phyloP scores from a whole-genome alignment of 2,329 filamentous ascomycete species.

The Colletotrichum sp. region DNA sequence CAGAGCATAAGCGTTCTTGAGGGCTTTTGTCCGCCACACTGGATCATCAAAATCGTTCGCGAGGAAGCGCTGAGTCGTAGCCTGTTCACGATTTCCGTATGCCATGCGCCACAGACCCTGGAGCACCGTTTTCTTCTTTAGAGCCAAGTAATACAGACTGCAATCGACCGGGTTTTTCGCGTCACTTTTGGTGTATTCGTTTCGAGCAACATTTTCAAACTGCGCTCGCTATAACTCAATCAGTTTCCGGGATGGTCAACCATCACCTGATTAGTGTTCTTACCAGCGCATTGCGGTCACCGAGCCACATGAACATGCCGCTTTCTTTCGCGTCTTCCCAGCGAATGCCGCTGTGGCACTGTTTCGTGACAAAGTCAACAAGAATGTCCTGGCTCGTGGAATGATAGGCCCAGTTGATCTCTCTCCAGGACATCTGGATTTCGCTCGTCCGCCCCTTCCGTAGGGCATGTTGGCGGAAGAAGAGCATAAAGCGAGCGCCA shows the following conservation, averaged over 20 bases:
- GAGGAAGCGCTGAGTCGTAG: constrained; percentile 77
- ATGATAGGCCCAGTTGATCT: constrained; percentile 87
- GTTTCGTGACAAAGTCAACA: constrained; percentile 79
- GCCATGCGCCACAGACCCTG: constrained; percentile 96
- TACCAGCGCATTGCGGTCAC: constrained; percentile 78
- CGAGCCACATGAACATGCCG: constrained; percentile 95
- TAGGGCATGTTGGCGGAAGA: constrained; percentile 82
- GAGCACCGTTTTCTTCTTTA: constrained; percentile 89
- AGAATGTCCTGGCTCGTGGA: constrained; percentile 89
- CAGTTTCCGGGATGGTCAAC: background rate
- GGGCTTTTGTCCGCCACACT: constrained; percentile 85
- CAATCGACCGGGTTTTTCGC: constrained; percentile 91
- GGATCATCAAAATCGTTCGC: constrained; percentile 90
- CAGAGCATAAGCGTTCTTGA: constrained; percentile 96
- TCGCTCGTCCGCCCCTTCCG: constrained; percentile 69
- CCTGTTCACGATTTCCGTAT: constrained; percentile 85
- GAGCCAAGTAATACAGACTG: constrained; percentile 87
- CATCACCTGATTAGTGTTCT: constrained; percentile 29
- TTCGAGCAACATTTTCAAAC: constrained; percentile 89
- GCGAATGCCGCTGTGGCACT: constrained; percentile 79
- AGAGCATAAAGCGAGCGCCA: constrained; percentile 84
- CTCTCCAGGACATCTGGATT: constrained; percentile 74
- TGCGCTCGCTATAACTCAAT: constrained; percentile 63
- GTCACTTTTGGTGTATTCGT: constrained; percentile 89
- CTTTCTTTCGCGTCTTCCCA: constrained; percentile 88